Conservation (phyloP, 2,329 filamentous ascomycete genomes). For the Microdochium paspali region DNA sequence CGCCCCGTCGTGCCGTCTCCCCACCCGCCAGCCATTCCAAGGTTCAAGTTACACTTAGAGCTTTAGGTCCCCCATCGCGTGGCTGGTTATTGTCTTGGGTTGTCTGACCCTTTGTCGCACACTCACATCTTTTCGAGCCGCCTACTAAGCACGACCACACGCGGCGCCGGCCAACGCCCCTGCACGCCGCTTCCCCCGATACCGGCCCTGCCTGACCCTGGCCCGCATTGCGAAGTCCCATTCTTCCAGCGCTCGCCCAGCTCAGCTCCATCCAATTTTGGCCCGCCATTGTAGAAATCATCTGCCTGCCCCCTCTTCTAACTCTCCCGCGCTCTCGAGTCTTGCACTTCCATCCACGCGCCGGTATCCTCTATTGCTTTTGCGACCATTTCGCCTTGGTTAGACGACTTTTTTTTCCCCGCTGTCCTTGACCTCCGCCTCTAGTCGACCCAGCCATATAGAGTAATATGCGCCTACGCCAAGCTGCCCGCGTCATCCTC, state of each 20-base stretch:
- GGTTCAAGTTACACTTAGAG: too few species aligned
- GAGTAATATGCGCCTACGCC: slow-evolving; percentile 54
- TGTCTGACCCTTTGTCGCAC: too few species aligned
- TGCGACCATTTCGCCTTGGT: background rate
- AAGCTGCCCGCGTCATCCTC: slow-evolving; percentile 86
- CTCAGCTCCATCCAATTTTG: background rate
- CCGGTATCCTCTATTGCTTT: background rate
- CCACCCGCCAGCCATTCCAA: too few species aligned
- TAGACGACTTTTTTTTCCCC: background rate
- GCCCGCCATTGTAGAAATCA: background rate
- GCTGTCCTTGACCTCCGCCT: background rate
- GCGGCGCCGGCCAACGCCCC: background rate
- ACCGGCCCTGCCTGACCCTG: background rate
- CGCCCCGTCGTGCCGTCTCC: too few species aligned
- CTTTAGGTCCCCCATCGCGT: too few species aligned
- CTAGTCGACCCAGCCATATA: background rate
- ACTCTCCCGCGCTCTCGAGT: background rate
- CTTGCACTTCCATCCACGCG: background rate
- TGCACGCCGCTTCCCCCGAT: background rate
- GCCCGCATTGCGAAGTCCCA: background rate
- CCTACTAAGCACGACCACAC: too few species aligned
- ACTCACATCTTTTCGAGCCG: too few species aligned
- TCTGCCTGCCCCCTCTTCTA: background rate
- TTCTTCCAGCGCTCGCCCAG: background rate
- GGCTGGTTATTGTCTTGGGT: too few species aligned